These are phyloP conservation scores for Podaxis sp. DNA, from an alignment of 768 basidiomycete genomes.

Conservation along the genomic window DNA sequence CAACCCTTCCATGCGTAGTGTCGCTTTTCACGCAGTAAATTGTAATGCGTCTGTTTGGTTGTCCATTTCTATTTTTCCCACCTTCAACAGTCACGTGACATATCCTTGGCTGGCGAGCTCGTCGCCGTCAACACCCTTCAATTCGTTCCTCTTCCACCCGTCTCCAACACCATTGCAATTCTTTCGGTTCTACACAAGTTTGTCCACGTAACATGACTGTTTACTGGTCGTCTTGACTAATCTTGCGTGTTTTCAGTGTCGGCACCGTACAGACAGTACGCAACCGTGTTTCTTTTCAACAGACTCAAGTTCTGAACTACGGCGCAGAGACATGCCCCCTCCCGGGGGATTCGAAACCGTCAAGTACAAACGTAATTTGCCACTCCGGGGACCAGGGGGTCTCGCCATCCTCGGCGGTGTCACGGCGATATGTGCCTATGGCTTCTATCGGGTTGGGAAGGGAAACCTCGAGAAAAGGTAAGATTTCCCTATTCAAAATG, in stretches of 20 bases:
- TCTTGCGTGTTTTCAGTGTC: slow-evolving; percentile 43
- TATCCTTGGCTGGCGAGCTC: neutral
- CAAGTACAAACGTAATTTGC: slow-evolving; percentile 95
- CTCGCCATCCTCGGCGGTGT: slow-evolving; percentile 85
- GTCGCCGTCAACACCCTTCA: slow-evolving; percentile 9
- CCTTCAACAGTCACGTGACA: neutral
- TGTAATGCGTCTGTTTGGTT: neutral
- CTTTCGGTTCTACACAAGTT: slow-evolving; percentile 11
- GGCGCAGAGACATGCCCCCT: slow-evolving; percentile 92
- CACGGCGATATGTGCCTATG: slow-evolving; percentile 81
- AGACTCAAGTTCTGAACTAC: slow-evolving; percentile 1
- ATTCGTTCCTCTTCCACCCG: slow-evolving; percentile 19
- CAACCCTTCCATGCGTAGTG: neutral
- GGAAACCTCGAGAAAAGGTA: slow-evolving; percentile 94
- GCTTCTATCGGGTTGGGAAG: slow-evolving; percentile 88
- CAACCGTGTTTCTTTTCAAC: slow-evolving; percentile 23
- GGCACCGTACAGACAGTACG: slow-evolving; percentile 64
- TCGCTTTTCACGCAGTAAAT: neutral
- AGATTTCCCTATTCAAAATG: slow-evolving; percentile 31
- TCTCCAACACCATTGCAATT: neutral
- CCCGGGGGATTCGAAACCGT: slow-evolving; percentile 88
- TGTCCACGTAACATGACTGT: neutral
- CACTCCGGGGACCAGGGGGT: slow-evolving; percentile 84
- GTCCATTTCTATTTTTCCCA: slow-evolving; percentile 1
- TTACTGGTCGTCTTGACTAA: slow-evolving; percentile 12